Evolutionary conservation across 805 yeast genomes (phyloP), one percentile per base, ranked within the genome.

Genomic region (Yarrowia sp.): DNA sequence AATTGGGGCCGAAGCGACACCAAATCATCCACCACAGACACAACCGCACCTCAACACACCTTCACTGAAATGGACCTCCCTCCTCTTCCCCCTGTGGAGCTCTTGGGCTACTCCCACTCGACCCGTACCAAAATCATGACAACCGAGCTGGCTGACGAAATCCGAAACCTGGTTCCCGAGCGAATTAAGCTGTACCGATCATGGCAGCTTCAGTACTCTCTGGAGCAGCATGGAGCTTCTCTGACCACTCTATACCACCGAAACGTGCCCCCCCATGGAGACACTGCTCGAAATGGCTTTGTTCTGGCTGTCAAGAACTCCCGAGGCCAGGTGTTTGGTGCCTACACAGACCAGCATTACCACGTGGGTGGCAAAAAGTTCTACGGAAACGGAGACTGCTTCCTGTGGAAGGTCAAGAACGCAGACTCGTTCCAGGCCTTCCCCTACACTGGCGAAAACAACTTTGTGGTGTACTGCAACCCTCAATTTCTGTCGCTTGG

Each of bases 321-420:
- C 13, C 76, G 80, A 17, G 84, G 84, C 65, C 82, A 84, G 32
- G 75, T 84, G 47, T 92, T 92, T 77, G 98, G 98, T 0, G 87
- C 90, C 13, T 92, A 84, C 73, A 69, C 86, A 55, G 75, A 91
- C 74, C 96, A 90, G 69, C 79, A 83, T 64, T 80, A 89, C 66
- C 85, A 83, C 66, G 88, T 92, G 1, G 83, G 86, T 65, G 83
- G 83, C 57, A 84, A 84, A 70, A 80, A 90, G 65, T 93, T 86
- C 76, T 89, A 87, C 70, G 99, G 99, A 0, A 92, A 92, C 76
- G 97, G 98, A 0, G 97, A 93, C 74, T 92, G 98, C 72, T 92
- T 95, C 71, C 79, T 93, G 22, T 93, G 97, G 97, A 89, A 87
- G 68, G 72, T 83, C n/a, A 89, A 84, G 67, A 47, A 63, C 18